Base-by-base conservation (phyloP, 768 basidiomycete genomes). In the Candolleomyces aberdarensis region DNA sequence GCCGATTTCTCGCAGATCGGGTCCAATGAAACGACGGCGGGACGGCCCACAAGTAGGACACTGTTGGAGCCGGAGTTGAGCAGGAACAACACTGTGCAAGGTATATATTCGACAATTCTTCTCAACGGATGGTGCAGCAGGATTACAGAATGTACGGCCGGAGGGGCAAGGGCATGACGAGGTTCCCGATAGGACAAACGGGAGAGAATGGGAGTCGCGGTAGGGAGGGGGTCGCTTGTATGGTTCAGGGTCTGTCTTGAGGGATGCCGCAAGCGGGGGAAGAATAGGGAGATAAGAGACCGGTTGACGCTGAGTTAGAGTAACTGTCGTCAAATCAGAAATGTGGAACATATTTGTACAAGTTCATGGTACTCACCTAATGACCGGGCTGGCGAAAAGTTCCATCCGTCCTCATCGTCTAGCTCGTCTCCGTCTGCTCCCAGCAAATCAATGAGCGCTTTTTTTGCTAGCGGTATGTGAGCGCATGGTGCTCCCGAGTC, bases 1-100 rank as follows among this genome's bases (percentile, higher is more conserved):
- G 1, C 75, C 74, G 10, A 65, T 11, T 1, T 66, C 54, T 7
- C 61, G 22, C 9, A 65, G 63, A 32, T 78, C 75, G 3, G 74
- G 73, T 5, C 75, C 74, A 53, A 76, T 70, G 31, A 57, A 70
- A 1, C 67, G 57, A 5, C 63, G 53, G 5, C 56, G 44, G 19
- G 36, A 50, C 1, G 58, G 39, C 11, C 43, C 58, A 48, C 67
- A 68, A 3, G 15, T 20, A 4, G 55, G 26, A 58, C 69, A 70
- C 26, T 39, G 36, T 43, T 70, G 67, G 1, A 66, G 46, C 22
- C 67, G 60, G 40, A 68, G 61, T 39, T 44, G 17, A 17, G 46
- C 39, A 14, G 17, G 22, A 11, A 39, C 17, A 15, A 61, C 61
- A 2, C 57, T 54, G 15, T 20, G 36, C 19, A 63, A 39, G 4